These are phyloP conservation scores for Saccharomycopsis amapae DNA, from an alignment of 805 yeast species.

Conservation along the genomic window DNA sequence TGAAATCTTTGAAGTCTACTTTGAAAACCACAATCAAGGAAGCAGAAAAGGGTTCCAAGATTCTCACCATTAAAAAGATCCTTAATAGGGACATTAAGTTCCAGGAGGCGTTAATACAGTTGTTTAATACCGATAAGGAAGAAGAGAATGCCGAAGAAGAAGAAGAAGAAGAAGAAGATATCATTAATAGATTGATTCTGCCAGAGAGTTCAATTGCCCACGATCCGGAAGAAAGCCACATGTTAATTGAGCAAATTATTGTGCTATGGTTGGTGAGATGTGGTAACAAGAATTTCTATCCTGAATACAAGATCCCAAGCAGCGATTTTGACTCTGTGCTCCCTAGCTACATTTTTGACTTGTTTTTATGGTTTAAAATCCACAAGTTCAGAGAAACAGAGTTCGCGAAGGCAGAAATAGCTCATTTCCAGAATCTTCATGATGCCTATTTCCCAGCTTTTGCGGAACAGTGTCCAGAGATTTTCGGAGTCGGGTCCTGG, in stretches of 20 bases:
- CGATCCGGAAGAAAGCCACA: slow-evolving; percentile 43
- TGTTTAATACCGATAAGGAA: background rate
- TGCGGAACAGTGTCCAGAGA: background rate
- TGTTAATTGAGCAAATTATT: slow-evolving; percentile 45
- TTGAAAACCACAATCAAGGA: slow-evolving; percentile 39
- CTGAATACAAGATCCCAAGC: slow-evolving; percentile 5
- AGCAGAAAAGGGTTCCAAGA: slow-evolving; percentile 30
- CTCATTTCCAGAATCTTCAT: background rate
- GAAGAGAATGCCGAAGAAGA: background rate
- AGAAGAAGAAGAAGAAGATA: slow-evolving; percentile 3
- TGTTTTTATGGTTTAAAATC: slow-evolving; percentile 13
- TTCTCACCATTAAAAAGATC: slow-evolving; percentile 53
- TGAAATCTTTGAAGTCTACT: slow-evolving; percentile 37
- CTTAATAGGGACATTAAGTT: slow-evolving; percentile 48
- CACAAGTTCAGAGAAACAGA: slow-evolving; percentile 1
- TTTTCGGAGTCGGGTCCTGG: slow-evolving; percentile 11
- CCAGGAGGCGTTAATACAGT: slow-evolving; percentile 18
- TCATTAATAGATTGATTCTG: background rate
- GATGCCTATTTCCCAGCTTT: background rate
- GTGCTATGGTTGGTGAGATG: slow-evolving; percentile 58
- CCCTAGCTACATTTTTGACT: slow-evolving; percentile 11
- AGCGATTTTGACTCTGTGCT: slow-evolving; percentile 9
- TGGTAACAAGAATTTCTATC: slow-evolving; percentile 32
- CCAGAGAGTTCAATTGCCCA: slow-evolving; percentile 37
- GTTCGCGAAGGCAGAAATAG: slow-evolving; percentile 1